Evolutionary conservation across 257 asterid species (phyloP).

Genomic region (Fraxinus pennsylvanica): DNA sequence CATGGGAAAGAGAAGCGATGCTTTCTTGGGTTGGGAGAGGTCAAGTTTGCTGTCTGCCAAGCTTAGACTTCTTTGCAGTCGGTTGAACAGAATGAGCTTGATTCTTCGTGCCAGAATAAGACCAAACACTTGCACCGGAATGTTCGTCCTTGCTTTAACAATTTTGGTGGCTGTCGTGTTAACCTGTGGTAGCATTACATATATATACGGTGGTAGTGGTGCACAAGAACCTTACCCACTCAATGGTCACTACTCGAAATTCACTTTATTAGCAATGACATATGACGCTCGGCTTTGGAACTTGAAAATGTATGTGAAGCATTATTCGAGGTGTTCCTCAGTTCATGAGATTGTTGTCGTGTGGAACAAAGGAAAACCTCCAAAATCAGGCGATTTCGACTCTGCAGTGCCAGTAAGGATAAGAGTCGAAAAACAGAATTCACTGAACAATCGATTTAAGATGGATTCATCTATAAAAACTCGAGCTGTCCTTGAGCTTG

Average conservation of each 20-base stretch:
- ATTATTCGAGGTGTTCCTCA: constrained; percentile 89
- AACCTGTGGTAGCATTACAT: constrained; percentile 58
- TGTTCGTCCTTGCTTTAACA: constrained; percentile 41
- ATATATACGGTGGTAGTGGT: constrained; percentile 79
- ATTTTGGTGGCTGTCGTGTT: constrained; percentile 37
- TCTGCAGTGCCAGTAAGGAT: constrained; percentile 86
- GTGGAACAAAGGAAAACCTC: constrained; percentile 93
- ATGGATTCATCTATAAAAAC: constrained; percentile 71
- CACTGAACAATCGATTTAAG: constrained; percentile 84
- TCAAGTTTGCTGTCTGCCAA: constrained; percentile 57
- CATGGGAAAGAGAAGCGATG: constrained; percentile 77
- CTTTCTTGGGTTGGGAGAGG: constrained; percentile 58
- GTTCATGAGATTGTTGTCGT: constrained; percentile 96
- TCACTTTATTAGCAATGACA: constrained; percentile 87
- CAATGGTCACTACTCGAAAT: constrained; percentile 75
- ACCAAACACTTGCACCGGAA: constrained; percentile 54
- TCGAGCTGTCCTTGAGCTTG: constrained; percentile 87
- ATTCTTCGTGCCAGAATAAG: constrained; percentile 60
- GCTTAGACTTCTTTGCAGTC: constrained; percentile 65
- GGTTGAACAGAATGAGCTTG: constrained; percentile 61
- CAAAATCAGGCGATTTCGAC: constrained; percentile 59
- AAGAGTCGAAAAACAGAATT: constrained; percentile 68
- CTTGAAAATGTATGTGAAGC: constrained; percentile 74
- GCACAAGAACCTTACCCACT: constrained; percentile 79
- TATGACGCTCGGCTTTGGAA: constrained; percentile 97